Base-by-base conservation (phyloP, 1,139 yeast species). In the Geotrichum aggregatum region DNA sequence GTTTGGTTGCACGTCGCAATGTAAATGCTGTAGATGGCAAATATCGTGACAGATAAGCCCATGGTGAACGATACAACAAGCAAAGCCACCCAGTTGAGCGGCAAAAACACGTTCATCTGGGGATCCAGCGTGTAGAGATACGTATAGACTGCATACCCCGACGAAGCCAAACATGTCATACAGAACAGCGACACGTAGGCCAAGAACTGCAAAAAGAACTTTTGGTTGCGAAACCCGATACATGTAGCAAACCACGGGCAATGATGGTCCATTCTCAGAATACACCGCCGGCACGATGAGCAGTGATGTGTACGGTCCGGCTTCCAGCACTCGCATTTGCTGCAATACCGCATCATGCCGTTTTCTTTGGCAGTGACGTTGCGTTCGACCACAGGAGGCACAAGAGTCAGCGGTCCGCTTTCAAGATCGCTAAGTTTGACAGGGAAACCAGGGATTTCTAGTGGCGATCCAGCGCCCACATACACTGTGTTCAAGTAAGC, bases 221-320 rank as follows among this genome's bases (percentile, higher is more conserved):
- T 86, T 63, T 87, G 91, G 69, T 91, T 91, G 45, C 71, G 71
- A 69, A 77, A 84, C 0, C 98, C 98, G 52, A 94, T 80, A 66
- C 98, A 92, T 11, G 80, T 75, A 3, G 95, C 82, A 65, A 92
- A 89, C 98, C 98, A 92, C 0, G 98, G 98, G 66, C 98, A 92
- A 67, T 92, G 98, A 65, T 92, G 98, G 54, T 87, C 78, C 76
- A 72, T 72, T 36, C 69, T 61, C 43, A 72, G 59, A 11, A 70
- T 60, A 54, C 76, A 72, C 35, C 56, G 54, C 33, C 66, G 60
- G 56, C 76, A 73, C 21, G 66, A 57, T 19, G 70, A 59, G 61
- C 76, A 72, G 54, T 72, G 76, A 52, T 72, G 76, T 1, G 75
- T 62, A 53, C 98, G 72, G 66, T 92, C 98, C 0, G 98, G 98